phyloP scores from a whole-genome alignment of 164 flowering plant genomes.

The Liriodendron chinense region DNA sequence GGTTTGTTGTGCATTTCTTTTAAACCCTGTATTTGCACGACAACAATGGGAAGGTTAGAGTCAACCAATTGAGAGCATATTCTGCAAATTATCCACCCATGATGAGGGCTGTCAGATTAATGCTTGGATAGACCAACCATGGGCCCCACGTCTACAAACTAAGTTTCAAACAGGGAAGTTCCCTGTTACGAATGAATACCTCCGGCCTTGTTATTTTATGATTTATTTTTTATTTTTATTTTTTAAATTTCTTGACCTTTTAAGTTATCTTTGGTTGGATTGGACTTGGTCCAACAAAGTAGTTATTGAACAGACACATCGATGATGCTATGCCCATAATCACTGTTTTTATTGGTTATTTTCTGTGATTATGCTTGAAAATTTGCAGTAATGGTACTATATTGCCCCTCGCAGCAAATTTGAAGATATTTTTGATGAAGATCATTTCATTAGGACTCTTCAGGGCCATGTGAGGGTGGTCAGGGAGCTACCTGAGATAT shows the following conservation, averaged over 20 bases:
- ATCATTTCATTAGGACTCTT: slow-evolving; percentile 60
- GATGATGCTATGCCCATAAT: background rate
- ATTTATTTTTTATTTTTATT: background rate
- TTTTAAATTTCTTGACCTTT: background rate
- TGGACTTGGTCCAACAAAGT: background rate
- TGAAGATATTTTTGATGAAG: slow-evolving; percentile 68
- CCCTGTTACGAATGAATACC: too few relatives aligned
- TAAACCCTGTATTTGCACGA: too few relatives aligned
- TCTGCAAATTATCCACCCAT: too few relatives aligned
- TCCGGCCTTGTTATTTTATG: too few relatives aligned
- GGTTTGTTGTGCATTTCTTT: too few relatives aligned
- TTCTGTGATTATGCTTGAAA: background rate
- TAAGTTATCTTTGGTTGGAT: background rate
- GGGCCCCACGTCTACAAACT: too few relatives aligned
- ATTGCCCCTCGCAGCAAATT: slow-evolving; percentile 44
- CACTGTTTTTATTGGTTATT: background rate
- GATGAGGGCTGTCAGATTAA: too few relatives aligned
- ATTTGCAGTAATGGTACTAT: too few relatives aligned
- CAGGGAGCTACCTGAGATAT: slow-evolving; percentile 46
- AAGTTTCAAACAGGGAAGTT: too few relatives aligned
- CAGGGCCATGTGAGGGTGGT: slow-evolving; percentile 58
- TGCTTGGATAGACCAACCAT: too few relatives aligned
- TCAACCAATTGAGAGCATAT: too few relatives aligned
- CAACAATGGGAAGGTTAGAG: too few relatives aligned
- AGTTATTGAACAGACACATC: background rate